phyloP scores from a whole-genome alignment of 176 grass and related monocot genomes.

The Paspalum vaginatum region DNA sequence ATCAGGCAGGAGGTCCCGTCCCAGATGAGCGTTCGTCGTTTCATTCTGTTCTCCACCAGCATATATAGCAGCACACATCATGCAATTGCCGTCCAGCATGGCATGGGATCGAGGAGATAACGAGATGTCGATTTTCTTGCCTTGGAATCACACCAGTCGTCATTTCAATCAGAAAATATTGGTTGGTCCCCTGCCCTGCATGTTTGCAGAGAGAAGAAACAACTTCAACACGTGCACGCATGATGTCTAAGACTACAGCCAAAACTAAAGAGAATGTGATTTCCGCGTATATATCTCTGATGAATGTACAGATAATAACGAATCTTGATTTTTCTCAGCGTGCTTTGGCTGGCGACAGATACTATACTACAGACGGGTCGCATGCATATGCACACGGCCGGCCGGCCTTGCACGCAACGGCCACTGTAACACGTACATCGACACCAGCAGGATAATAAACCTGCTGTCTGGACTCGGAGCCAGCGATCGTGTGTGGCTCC shows the following conservation, averaged over 20 bases:
- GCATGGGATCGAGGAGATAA: neutral
- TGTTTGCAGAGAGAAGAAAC: neutral
- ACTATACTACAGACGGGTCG: neutral
- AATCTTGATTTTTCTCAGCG: neutral
- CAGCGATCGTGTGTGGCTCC: slow-evolving; percentile 9
- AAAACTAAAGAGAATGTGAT: neutral
- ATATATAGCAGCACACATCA: neutral
- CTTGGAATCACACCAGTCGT: slow-evolving; percentile 33
- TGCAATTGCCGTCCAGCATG: neutral
- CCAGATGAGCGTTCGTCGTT: no score
- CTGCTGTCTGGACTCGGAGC: neutral
- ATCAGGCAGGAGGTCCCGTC: neutral
- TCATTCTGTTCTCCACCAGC: neutral
- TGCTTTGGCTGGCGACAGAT: neutral
- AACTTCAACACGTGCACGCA: neutral
- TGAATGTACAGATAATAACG: neutral
- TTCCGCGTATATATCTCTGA: neutral
- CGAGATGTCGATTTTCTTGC: neutral
- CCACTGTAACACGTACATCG: neutral
- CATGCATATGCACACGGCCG: neutral
- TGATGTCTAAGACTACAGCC: neutral
- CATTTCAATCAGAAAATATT: neutral
- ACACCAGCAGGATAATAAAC: neutral
- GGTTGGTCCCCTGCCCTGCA: neutral
- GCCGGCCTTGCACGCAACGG: neutral